These are phyloP conservation scores for Scheffersomyces segobiensis DNA, from an alignment of 1,139 yeast species.

Conservation along the genomic window DNA sequence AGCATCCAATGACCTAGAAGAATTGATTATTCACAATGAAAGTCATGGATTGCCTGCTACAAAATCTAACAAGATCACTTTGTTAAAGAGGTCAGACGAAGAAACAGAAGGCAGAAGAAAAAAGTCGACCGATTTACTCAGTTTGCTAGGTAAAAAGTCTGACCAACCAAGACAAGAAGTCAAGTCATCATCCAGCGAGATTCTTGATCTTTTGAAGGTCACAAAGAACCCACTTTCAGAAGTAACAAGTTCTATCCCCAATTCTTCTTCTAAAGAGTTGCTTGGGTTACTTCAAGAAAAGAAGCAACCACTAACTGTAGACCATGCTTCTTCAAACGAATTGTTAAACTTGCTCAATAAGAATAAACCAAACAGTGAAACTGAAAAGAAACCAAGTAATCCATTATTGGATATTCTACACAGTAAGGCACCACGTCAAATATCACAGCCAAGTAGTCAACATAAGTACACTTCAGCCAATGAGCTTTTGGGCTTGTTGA, in stretches of 20 bases:
- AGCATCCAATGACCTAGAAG: slow-evolving; percentile 33
- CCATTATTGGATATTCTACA: not conserved
- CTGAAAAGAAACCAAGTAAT: slow-evolving; percentile 4
- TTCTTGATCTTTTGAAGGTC: slow-evolving; percentile 18
- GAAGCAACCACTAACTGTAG: slow-evolving; percentile 1
- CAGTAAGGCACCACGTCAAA: not conserved
- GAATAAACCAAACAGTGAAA: slow-evolving; percentile 8
- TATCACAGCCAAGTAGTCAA: not conserved
- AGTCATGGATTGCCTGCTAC: slow-evolving; percentile 5
- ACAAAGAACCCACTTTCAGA: slow-evolving; percentile 2
- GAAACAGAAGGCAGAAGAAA: slow-evolving; percentile 1
- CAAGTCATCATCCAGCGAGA: slow-evolving; percentile 12
- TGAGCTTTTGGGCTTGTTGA: slow-evolving; percentile 2
- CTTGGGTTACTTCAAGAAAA: slow-evolving; percentile 22
- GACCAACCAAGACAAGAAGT: not conserved
- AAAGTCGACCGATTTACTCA: slow-evolving; percentile 1
- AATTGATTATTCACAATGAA: slow-evolving; percentile 17
- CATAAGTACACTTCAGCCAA: slow-evolving; percentile 2
- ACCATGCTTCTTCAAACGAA: slow-evolving; percentile 12
- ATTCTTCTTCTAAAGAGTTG: slow-evolving; percentile 16
- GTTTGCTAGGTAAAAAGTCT: not conserved
- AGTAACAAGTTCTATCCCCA: slow-evolving; percentile 7
- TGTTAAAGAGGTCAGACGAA: slow-evolving; percentile 29
- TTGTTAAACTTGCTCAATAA: slow-evolving; percentile 24
- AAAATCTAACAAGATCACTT: slow-evolving; percentile 28